phyloP scores from a whole-genome alignment of 306 rosid genomes.

The Prunus padus region DNA sequence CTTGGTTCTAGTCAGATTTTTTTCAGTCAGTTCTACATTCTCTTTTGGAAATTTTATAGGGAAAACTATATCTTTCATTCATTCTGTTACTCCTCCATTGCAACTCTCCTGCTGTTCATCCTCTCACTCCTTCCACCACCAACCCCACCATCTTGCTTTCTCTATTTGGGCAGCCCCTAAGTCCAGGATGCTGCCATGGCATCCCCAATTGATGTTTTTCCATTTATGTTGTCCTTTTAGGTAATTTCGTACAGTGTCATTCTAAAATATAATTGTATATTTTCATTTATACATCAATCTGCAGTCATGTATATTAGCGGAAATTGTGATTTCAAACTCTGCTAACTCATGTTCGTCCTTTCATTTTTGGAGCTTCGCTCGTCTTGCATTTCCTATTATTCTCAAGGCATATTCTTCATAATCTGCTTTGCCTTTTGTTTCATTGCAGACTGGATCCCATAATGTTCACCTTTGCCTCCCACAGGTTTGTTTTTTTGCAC shows the following conservation, averaged over 20 bases:
- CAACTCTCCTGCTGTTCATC: too few species aligned
- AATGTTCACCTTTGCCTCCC: conserved; percentile 90
- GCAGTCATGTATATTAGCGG: background rate
- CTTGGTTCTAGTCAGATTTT: too few species aligned
- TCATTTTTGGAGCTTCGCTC: conserved; percentile 7
- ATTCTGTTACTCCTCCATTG: too few species aligned
- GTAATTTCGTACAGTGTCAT: background rate
- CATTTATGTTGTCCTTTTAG: background rate
- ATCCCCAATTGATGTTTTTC: background rate
- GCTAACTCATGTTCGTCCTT: conserved; percentile 4
- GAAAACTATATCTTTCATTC: background rate
- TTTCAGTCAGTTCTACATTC: background rate
- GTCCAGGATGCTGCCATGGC: background rate
- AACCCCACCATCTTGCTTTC: background rate
- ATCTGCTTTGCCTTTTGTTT: conserved; percentile 30
- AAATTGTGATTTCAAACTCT: background rate
- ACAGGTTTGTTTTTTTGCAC: conserved; percentile 59
- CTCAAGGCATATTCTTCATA: conserved; percentile 4
- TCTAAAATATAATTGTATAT: background rate
- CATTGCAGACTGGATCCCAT: conserved; percentile 71
- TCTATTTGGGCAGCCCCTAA: background rate
- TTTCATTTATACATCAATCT: background rate
- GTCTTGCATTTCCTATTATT: conserved; percentile 12
- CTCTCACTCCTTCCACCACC: background rate
- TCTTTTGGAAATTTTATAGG: background rate